phyloP scores from a whole-genome alignment of 768 basidiomycete genomes.

The Rhizopogon rudus region DNA sequence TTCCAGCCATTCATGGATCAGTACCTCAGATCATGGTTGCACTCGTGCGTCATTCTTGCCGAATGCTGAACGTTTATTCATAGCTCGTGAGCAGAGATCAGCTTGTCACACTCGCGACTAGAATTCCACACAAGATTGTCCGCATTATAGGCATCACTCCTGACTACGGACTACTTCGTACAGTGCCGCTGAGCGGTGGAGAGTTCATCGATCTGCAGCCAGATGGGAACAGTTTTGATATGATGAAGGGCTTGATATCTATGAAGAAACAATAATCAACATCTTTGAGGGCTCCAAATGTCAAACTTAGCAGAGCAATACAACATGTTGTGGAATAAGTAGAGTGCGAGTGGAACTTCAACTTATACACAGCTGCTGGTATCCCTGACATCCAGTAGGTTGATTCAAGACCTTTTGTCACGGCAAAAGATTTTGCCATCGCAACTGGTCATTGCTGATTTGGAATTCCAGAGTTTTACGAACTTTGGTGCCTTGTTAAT shows the following conservation, averaged over 20 bases:
- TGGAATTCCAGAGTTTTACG: too few relatives aligned
- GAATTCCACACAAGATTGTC: slow-evolving; percentile 60
- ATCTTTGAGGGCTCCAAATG: too few relatives aligned
- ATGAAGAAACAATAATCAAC: slow-evolving; percentile 9
- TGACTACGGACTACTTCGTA: slow-evolving; percentile 84
- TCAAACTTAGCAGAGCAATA: too few relatives aligned
- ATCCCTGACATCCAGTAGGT: too few relatives aligned
- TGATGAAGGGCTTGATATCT: slow-evolving; percentile 81
- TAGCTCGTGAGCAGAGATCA: slow-evolving; percentile 53
- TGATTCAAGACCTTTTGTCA: too few relatives aligned
- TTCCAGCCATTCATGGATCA: slow-evolving; percentile 79
- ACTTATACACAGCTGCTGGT: too few relatives aligned
- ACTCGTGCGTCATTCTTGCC: slow-evolving; percentile 60
- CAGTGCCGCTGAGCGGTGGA: slow-evolving; percentile 41
- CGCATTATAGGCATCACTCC: slow-evolving; percentile 83
- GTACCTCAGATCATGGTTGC: slow-evolving; percentile 84
- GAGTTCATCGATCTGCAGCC: slow-evolving; percentile 88
- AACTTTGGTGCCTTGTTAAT: too few relatives aligned
- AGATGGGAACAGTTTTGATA: slow-evolving; percentile 95
- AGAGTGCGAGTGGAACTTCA: too few relatives aligned
- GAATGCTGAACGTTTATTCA: slow-evolving; percentile 3
- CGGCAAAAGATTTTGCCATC: too few relatives aligned
- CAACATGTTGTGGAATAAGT: too few relatives aligned
- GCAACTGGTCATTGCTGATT: too few relatives aligned
- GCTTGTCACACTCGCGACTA: slow-evolving; percentile 76